Conservation (phyloP, 805 yeast genomes). For the Schwanniomyces sp. region DNA sequence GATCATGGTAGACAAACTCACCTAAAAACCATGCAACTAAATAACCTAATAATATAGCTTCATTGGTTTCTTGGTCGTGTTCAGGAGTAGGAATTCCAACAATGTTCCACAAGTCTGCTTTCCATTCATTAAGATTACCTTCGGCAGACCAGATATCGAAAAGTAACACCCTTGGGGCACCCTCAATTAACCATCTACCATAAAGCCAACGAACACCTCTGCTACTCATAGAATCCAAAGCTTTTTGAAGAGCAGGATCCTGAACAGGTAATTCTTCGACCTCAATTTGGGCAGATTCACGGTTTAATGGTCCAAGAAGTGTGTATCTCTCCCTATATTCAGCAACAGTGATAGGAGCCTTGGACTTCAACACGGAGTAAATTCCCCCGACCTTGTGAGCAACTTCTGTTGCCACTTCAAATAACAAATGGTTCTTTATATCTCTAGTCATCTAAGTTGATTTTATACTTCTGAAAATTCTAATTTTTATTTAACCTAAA, state of each 20-base stretch:
- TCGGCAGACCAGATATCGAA: conserved; percentile 83
- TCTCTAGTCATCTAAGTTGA: conserved; percentile 66
- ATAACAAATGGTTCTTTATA: conserved; percentile 80
- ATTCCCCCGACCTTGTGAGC: conserved; percentile 98
- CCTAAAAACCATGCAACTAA: conserved; percentile 97
- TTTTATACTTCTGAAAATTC: not conserved
- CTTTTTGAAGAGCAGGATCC: conserved; percentile 53
- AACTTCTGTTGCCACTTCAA: conserved; percentile 96
- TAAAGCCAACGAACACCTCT: conserved; percentile 83
- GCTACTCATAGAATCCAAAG: conserved; percentile 75
- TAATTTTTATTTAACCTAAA: not conserved
- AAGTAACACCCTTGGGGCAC: conserved; percentile 90
- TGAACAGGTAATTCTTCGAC: conserved; percentile 71
- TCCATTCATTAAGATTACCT: conserved; percentile 82
- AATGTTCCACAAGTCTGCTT: conserved; percentile 83
- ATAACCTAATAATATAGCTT: conserved; percentile 90
- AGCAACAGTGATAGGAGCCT: conserved; percentile 94
- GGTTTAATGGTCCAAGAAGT: conserved; percentile 82
- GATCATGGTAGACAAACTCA: conserved; percentile 82
- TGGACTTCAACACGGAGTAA: conserved; percentile 92
- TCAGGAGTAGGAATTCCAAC: conserved; percentile 95
- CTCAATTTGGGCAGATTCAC: conserved; percentile 71
- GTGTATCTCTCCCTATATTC: conserved; percentile 88
- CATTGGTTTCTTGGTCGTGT: conserved; percentile 84
- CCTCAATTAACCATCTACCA: conserved; percentile 97